Evolutionary conservation across 2,329 filamentous ascomycete species (phyloP).

Genomic region (Dactylellina leptospora): DNA sequence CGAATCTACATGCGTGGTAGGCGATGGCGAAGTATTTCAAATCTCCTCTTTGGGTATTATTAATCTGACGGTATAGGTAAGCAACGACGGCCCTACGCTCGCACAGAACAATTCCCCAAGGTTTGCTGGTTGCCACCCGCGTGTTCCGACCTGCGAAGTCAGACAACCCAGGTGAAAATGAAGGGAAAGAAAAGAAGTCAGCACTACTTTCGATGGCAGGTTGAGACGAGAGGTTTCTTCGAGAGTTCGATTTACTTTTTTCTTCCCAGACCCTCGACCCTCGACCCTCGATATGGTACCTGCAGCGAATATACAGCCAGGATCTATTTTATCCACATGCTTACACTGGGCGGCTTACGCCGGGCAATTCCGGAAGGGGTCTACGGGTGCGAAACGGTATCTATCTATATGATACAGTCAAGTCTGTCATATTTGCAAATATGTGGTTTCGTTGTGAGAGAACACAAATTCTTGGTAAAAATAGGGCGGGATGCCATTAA

Average conservation of each 20-base stretch:
- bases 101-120: constrained; percentile 21
- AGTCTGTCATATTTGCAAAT: constrained; percentile 11
- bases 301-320: constrained; percentile 19
- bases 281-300: constrained; percentile 3
- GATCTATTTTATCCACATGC: constrained; percentile 10
- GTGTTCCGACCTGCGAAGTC: constrained; percentile 52
- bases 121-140: constrained; percentile 46
- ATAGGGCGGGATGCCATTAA: constrained; percentile 29
- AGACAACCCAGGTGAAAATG: constrained; percentile 11
- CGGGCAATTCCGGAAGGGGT: constrained; percentile 18
- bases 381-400: constrained; percentile 1
- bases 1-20: constrained; percentile 45
- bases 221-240: constrained; percentile 32
- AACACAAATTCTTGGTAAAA: constrained; percentile 50
- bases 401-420: constrained; percentile 34
- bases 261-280: not conserved
- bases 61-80: constrained; percentile 49
- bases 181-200: constrained; percentile 13
- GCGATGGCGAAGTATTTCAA: constrained; percentile 51
- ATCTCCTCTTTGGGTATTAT: constrained; percentile 39
- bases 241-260: no score
- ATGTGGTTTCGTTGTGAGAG: constrained; percentile 16
- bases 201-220: constrained; percentile 12
- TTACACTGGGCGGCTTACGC: constrained; percentile 20
- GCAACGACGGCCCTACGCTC: constrained; percentile 20